phyloP scores from a whole-genome alignment of 176 grass and related monocot genomes.

The Triticum turgidum region DNA sequence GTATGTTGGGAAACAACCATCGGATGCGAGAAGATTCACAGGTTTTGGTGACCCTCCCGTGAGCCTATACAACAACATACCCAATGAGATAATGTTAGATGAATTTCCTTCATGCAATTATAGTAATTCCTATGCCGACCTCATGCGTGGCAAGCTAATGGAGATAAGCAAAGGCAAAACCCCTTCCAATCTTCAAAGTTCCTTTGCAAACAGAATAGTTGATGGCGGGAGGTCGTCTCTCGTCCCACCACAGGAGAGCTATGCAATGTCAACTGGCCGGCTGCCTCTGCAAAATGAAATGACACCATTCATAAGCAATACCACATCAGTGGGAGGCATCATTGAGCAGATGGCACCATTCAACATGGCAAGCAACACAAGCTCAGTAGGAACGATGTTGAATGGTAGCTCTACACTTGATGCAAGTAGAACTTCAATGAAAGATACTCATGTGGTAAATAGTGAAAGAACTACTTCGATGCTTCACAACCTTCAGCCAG shows the following conservation, averaged over 20 bases:
- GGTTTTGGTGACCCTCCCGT: background rate
- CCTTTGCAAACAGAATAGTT: background rate
- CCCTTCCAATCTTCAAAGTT: background rate
- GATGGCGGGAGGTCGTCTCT: background rate
- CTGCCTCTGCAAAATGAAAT: background rate
- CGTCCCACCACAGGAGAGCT: background rate
- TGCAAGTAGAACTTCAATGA: no score
- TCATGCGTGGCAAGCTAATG: background rate
- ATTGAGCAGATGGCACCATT: background rate
- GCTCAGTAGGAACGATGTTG: background rate
- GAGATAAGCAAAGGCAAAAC: background rate
- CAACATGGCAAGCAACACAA: background rate
- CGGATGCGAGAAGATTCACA: background rate
- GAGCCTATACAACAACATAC: slow-evolving; percentile 11
- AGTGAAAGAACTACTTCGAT: slow-evolving; percentile 3
- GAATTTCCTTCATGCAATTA: background rate
- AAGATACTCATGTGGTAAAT: slow-evolving; percentile 12
- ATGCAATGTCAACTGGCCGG: background rate
- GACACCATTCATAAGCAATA: background rate
- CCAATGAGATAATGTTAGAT: background rate
- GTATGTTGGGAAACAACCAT: background rate
- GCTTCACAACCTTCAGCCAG: background rate
- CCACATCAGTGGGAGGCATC: background rate
- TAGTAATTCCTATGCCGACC: background rate
- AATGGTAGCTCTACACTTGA: background rate